Base-by-base conservation (phyloP, 805 yeast species). In the Clavispora phyllophila region DNA sequence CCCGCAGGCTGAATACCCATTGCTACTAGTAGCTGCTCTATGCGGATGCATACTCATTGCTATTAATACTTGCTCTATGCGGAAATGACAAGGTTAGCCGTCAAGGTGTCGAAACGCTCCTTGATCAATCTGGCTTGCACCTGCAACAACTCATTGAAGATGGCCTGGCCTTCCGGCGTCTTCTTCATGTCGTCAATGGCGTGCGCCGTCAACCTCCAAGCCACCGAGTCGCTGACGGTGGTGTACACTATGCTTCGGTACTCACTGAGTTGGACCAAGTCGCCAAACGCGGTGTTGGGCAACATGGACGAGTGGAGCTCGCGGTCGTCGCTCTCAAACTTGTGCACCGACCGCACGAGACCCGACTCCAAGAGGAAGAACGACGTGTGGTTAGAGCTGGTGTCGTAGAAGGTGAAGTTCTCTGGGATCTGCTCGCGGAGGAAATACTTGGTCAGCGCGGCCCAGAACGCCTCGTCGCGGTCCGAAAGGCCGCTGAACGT, bases 251-350 rank as follows among this genome's bases (percentile, higher is more conserved):
- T 69, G 10, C 71, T 67, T 9, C 79, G 66, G 36, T 72, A 65
- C 9, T 61, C 58, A 27, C 58, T 56, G 6, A 48, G 36, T 32
- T 59, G 66, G 13, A 54, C 57, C 32, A 68, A 57, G 37, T 84
- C 88, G 2, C 95, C 93, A 60, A 84, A 83, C 1, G 86, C 77
- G 0, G 91, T 84, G 45, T 84, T 76, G 4, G 93, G 88, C 41
- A 86, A 71, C 26, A 84, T 79, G 14, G 68, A 61, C 12, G 70
- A 62, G 19, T 61, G 64, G 17, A 70, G 54, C 41, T 61, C 70
- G 2, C 66, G 53, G 31, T 58, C 55, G 35, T 66, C 70, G 41
- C 63, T 63, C 40, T 70, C 74, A 43, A 70, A 66, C 40, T 61
- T 59, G 42, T 64, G 56, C 1, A 61, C 55, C 5, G 68, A 62